phyloP scores from a whole-genome alignment of 345 rosid species.

The Citrus medica region DNA sequence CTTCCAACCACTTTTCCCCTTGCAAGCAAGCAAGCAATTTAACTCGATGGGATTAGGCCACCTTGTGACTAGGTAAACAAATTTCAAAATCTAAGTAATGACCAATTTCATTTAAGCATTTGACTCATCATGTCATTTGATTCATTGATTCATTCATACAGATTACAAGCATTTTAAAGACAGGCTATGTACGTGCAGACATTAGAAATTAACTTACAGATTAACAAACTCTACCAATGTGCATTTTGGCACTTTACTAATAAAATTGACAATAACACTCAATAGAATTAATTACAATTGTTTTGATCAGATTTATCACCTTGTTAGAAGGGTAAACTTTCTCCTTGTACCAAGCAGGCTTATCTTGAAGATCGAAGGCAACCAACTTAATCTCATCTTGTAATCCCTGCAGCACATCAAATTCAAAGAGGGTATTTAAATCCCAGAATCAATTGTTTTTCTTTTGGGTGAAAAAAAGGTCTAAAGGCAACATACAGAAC shows the following conservation, averaged over 20 bases:
- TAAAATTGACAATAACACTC: not conserved
- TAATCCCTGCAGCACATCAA: slow-evolving; percentile 47
- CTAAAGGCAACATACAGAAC: too few relatives aligned
- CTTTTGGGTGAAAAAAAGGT: too few relatives aligned
- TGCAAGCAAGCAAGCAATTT: too few relatives aligned
- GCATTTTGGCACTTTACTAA: not conserved
- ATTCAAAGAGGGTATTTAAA: not conserved
- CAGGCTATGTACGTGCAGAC: not conserved
- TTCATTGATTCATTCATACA: not conserved
- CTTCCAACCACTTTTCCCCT: too few relatives aligned
- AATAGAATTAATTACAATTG: not conserved
- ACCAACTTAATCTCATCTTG: slow-evolving; percentile 79
- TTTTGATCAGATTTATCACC: slow-evolving; percentile 31
- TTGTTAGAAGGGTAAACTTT: slow-evolving; percentile 70
- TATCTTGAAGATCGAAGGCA: slow-evolving; percentile 66
- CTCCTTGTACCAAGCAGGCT: slow-evolving; percentile 91
- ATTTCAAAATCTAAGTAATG: too few relatives aligned
- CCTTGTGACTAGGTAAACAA: too few relatives aligned
- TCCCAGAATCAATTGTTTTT: not conserved
- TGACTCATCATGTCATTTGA: not conserved
- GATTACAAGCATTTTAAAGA: not conserved
- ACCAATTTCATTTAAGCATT: too few relatives aligned
- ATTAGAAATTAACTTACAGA: too few relatives aligned
- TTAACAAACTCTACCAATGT: too few relatives aligned
- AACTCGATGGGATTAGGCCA: too few relatives aligned